These are phyloP conservation scores for Pistacia vera DNA, from an alignment of 345 rosid species.

Conservation along the genomic window DNA sequence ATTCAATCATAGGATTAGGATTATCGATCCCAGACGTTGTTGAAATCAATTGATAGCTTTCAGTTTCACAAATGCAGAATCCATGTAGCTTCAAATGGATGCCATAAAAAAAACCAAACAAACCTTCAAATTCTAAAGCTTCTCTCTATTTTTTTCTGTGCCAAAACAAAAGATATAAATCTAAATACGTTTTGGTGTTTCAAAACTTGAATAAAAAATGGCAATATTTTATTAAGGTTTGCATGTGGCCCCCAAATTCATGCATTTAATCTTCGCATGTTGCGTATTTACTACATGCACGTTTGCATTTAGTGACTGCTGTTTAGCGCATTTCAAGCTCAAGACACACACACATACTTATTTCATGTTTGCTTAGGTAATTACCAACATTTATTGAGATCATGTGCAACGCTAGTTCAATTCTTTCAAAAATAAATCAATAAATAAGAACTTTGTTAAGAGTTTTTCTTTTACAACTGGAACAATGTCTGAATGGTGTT, in stretches of 20 bases:
- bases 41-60: background rate
- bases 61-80: background rate
- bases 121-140: slow-evolving; percentile 11
- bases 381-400: slow-evolving; percentile 39
- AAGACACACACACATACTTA: slow-evolving; percentile 24
- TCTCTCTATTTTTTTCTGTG: slow-evolving; percentile 17
- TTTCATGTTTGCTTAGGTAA: slow-evolving; percentile 24
- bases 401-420: slow-evolving; percentile 28
- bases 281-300: slow-evolving; percentile 44
- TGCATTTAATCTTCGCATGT: slow-evolving; percentile 45
- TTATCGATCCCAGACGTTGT: background rate
- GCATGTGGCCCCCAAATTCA: slow-evolving; percentile 38
- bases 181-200: slow-evolving; percentile 7
- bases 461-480: background rate
- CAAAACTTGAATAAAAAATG: slow-evolving; percentile 4
- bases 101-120: slow-evolving; percentile 2
- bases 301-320: slow-evolving; percentile 46
- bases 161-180: slow-evolving; percentile 22
- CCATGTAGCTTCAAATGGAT: background rate
- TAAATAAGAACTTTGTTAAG: background rate
- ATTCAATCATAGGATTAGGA: slow-evolving; percentile 12
- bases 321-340: slow-evolving; percentile 41
- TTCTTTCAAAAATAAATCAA: background rate
- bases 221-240: slow-evolving; percentile 17
- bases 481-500: background rate